phyloP scores from a whole-genome alignment of 768 basidiomycete species.

The Termitomyces eurrhizus region DNA sequence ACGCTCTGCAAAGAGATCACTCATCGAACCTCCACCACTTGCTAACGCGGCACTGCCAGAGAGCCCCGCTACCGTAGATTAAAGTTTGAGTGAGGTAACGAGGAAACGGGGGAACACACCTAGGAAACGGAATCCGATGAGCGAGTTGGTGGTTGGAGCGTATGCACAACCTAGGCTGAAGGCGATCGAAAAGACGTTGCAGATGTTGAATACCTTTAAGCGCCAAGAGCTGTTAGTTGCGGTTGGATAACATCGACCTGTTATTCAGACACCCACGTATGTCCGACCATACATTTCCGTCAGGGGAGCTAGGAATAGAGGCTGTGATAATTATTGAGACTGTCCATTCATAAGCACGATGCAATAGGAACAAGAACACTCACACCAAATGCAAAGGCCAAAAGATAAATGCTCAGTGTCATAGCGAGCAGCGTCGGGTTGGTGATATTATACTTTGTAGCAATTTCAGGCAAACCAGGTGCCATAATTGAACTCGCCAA shows the following conservation, averaged over 20 bases:
- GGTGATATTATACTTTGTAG: constrained; percentile 47
- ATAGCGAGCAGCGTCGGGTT: constrained; percentile 49
- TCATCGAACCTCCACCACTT: constrained; percentile 58
- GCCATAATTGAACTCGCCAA: constrained; percentile 62
- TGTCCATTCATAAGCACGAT: neutral
- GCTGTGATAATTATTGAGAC: constrained; percentile 23
- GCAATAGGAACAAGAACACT: constrained; percentile 12
- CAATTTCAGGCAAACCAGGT: constrained; percentile 58
- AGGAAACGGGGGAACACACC: constrained; percentile 27
- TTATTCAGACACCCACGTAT: constrained; percentile 34
- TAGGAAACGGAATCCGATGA: constrained; percentile 66
- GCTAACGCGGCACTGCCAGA: constrained; percentile 60
- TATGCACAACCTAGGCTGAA: constrained; percentile 70
- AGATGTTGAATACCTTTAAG: constrained; percentile 46
- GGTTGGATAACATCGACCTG: neutral
- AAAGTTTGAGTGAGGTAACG: neutral
- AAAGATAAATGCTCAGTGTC: constrained; percentile 61
- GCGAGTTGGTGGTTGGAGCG: constrained; percentile 46
- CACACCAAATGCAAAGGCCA: constrained; percentile 63
- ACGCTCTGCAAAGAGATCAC: constrained; percentile 59
- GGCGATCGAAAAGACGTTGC: constrained; percentile 55
- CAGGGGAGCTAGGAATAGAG: constrained; percentile 59
- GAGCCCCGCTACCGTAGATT: constrained; percentile 44
- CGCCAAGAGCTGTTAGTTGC: neutral
- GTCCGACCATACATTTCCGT: constrained; percentile 71